A percentile compares a stretch with the other conserved stretches of the same genome.
Conservation (phyloP, 2,329 filamentous ascomycete species). For the Penicillium sp. region DNA sequence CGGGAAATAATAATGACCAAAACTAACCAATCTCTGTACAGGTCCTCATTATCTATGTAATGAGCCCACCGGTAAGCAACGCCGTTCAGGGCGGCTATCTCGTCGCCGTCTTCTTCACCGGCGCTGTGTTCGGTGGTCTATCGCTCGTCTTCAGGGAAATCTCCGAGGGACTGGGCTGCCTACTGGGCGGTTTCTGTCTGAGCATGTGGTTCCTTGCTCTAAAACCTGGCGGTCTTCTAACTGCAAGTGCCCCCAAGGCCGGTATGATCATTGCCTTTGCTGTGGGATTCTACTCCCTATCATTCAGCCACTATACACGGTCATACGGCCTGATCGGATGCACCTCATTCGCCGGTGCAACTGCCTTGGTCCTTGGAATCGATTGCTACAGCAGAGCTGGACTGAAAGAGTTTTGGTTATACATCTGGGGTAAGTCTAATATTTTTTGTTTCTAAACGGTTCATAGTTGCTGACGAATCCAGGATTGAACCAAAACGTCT, state of each 20-base stretch:
- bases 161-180: conserved; percentile 78
- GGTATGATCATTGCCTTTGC: conserved; percentile 76
- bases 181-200: conserved; percentile 81
- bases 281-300: conserved; percentile 67
- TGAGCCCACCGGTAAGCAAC: conserved; percentile 72
- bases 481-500: conserved; percentile 73
- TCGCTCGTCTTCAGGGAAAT: conserved; percentile 80
- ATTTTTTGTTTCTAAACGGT: not conserved
- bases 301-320: conserved; percentile 75
- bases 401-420: conserved; percentile 94
- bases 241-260: conserved; percentile 60
- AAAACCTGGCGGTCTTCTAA: conserved; percentile 71
- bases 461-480: conserved; percentile 13
- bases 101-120: conserved; percentile 72
- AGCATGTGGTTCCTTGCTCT: conserved; percentile 89
- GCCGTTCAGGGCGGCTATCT: conserved; percentile 84
- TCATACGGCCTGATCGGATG: conserved; percentile 73
- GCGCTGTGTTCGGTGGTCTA: conserved; percentile 69
- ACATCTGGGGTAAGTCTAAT: conserved; percentile 69
- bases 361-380: conserved; percentile 75
- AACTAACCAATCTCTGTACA: conserved; percentile 16
- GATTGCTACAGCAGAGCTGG: conserved; percentile 90
- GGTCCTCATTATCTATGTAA: conserved; percentile 83
- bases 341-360: conserved; percentile 80
- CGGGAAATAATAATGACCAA: no score